phyloP scores from a whole-genome alignment of 106 monocot genomes.

The Dendrobium nobile region DNA sequence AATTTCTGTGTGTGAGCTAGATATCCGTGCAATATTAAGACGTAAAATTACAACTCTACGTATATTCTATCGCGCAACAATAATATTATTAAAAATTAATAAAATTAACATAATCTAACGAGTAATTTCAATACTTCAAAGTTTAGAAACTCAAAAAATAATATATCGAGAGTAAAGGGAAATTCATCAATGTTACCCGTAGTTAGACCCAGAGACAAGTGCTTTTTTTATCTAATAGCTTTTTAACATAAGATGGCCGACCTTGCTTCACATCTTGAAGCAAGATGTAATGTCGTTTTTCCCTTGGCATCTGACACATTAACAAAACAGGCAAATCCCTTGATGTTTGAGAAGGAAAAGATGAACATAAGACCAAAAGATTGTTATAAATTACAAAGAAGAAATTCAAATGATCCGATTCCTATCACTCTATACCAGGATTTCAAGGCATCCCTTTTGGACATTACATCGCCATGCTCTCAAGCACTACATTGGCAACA shows the following conservation, averaged over 20 bases:
- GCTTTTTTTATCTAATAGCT: conserved; percentile 65
- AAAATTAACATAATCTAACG: too few relatives aligned
- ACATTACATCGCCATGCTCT: too few relatives aligned
- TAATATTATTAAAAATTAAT: too few relatives aligned
- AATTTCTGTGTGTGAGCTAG: too few relatives aligned
- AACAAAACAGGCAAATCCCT: conserved; percentile 89
- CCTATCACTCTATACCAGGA: conserved; percentile 42
- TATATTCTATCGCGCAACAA: too few relatives aligned
- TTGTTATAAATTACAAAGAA: background rate
- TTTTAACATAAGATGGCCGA: conserved; percentile 42
- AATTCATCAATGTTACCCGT: conserved; percentile 32
- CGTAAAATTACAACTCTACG: too few relatives aligned
- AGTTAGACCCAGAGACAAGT: conserved; percentile 63
- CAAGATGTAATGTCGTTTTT: conserved; percentile 79
- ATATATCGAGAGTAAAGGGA: background rate
- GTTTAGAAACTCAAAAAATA: background rate
- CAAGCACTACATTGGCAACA: too few relatives aligned
- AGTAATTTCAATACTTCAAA: background rate
- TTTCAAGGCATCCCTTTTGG: background rate
- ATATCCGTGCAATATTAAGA: too few relatives aligned
- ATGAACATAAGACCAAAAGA: background rate
- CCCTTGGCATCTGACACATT: conserved; percentile 76
- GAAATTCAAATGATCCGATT: background rate
- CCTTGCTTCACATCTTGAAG: conserved; percentile 62
- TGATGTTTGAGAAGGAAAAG: conserved; percentile 10